phyloP scores from a whole-genome alignment of 225 moss, liverwort and hornwort species.

The Pleurozium schreberi region DNA sequence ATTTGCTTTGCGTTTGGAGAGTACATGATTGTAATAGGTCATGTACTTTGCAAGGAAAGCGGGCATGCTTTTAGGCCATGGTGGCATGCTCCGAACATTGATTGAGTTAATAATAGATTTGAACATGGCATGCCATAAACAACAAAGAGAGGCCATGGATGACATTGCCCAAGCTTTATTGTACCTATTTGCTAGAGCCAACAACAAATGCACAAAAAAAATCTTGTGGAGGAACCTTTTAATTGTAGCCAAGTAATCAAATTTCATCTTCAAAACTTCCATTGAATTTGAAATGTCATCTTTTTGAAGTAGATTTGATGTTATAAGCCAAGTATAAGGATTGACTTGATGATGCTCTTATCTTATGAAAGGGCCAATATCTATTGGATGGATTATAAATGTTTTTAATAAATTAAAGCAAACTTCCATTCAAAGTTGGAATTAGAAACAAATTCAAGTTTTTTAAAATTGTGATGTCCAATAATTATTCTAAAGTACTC shows the following conservation, averaged over 20 bases:
- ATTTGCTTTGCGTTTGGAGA: too few relatives aligned
- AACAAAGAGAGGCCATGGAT: background rate
- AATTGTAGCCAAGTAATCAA: too few relatives aligned
- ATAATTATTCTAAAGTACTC: too few relatives aligned
- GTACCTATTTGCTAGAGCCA: background rate
- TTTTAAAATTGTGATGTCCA: too few relatives aligned
- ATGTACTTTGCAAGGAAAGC: too few relatives aligned
- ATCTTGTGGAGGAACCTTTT: accelerated
- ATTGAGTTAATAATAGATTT: background rate
- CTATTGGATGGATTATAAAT: background rate
- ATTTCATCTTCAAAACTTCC: background rate
- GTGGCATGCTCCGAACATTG: background rate
- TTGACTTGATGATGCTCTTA: background rate
- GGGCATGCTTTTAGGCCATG: background rate
- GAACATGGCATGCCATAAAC: background rate
- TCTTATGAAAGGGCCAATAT: accelerated
- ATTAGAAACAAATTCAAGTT: background rate
- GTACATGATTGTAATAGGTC: background rate
- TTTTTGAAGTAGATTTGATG: background rate
- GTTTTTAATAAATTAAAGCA: background rate
- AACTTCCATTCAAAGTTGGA: background rate
- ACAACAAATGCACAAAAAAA: background rate
- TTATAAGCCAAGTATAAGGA: background rate
- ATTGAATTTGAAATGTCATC: background rate
- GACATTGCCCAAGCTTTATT: background rate